Percentiles rank a stretch among this genome's conserved stretches.
Conservation (phyloP, 768 basidiomycete species). For the Mycena chlorophos region DNA sequence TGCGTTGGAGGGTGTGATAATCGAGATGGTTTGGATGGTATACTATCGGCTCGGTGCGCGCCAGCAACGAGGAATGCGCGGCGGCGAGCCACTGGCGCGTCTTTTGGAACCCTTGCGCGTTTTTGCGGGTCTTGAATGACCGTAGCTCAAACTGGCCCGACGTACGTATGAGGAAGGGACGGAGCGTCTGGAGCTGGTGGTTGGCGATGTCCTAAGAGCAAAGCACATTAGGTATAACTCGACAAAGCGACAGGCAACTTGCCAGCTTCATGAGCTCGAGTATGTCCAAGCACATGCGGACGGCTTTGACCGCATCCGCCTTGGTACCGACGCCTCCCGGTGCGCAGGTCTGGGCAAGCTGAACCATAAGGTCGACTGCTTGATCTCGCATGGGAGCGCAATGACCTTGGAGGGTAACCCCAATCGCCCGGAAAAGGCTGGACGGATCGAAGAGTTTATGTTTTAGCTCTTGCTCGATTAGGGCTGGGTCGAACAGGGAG, state of each 20-base stretch:
- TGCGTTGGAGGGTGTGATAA: constrained; percentile 49
- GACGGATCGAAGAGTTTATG: constrained; percentile 78
- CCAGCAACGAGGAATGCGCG: constrained; percentile 49
- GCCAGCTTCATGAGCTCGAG: constrained; percentile 95
- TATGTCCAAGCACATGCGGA: constrained; percentile 85
- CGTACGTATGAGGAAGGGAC: constrained; percentile 82
- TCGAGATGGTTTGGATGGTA: constrained; percentile 42
- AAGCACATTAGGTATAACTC: constrained; percentile 16
- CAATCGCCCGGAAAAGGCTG: constrained; percentile 76
- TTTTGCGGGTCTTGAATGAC: constrained; percentile 66
- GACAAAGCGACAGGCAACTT: constrained; percentile 34
- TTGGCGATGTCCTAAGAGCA: constrained; percentile 86
- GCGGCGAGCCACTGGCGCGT: constrained; percentile 68
- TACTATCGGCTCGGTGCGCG: constrained; percentile 39
- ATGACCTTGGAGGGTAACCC: constrained; percentile 80
- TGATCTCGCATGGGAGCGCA: constrained; percentile 93
- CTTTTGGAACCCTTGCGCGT: constrained; percentile 43
- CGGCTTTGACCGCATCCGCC: constrained; percentile 67
- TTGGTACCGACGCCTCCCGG: constrained; percentile 55
- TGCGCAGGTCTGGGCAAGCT: constrained; percentile 58
- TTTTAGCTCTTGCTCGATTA: constrained; percentile 80
- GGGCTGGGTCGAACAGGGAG: constrained; percentile 75
- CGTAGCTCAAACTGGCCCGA: constrained; percentile 79
- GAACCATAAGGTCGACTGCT: constrained; percentile 81
- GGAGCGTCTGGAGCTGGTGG: constrained; percentile 89